Percentiles rank a stretch among this genome's conserved stretches.
Conservation (phyloP, 2,329 filamentous ascomycete species). For the Ophiosphaerella korrae region DNA sequence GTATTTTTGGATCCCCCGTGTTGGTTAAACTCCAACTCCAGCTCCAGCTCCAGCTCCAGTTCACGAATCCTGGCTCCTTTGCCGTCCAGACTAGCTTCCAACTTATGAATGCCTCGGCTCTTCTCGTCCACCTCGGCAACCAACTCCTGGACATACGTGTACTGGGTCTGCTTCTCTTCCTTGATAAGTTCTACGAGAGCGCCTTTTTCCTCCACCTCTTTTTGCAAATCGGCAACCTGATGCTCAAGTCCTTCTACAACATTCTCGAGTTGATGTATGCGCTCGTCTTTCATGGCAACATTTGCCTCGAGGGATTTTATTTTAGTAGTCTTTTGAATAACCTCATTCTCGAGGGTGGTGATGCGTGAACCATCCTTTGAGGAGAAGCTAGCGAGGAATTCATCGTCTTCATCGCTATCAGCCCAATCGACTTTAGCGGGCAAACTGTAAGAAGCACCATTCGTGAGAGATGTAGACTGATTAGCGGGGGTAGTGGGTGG, state of each 20-base stretch:
- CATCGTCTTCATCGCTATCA: conserved; percentile 26
- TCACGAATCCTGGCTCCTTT: conserved; percentile 10
- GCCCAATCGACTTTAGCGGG: conserved; percentile 16
- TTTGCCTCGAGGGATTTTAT: conserved; percentile 17
- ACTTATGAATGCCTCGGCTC: conserved; percentile 12
- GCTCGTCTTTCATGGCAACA: conserved; percentile 8
- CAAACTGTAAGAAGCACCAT: background rate
- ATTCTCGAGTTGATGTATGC: conserved; percentile 16
- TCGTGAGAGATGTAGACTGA: background rate
- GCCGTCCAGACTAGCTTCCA: conserved; percentile 17
- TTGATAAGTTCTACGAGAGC: conserved; percentile 6
- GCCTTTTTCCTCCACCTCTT: background rate
- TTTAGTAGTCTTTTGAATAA: conserved; percentile 8
- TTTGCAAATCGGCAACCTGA: conserved; percentile 10
- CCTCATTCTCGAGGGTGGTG: background rate
- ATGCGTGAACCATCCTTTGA: background rate
- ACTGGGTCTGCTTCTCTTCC: conserved; percentile 6
- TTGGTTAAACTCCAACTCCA: background rate
- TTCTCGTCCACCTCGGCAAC: conserved; percentile 21
- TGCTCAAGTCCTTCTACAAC: conserved; percentile 5
- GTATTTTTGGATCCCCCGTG: background rate
- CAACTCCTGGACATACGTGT: conserved; percentile 18
- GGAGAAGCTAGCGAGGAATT: conserved; percentile 11
- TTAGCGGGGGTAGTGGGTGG: background rate
- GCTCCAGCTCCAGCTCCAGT: conserved; percentile 12